Evolutionary conservation across 495 filamentous ascomycete genomes (phyloP).

Genomic region (Pseudotulostoma volvatum): DNA sequence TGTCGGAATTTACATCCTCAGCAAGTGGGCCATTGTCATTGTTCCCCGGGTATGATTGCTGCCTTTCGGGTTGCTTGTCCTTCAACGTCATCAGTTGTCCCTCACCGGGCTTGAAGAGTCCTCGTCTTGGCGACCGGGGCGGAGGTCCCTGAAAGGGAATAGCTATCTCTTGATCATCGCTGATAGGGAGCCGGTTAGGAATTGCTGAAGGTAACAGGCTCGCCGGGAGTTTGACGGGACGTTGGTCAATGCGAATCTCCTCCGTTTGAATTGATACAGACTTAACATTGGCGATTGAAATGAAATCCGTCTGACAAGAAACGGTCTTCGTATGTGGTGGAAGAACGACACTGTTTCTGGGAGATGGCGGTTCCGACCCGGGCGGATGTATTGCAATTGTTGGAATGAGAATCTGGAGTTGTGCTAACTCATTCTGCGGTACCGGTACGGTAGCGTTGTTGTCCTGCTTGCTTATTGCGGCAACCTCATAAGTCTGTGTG

Average conservation of each 20-base stretch:
- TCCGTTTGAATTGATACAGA: conserved; percentile 70
- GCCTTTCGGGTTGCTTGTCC: conserved; percentile 22
- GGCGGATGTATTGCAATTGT: conserved; percentile 53
- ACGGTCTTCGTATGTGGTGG: conserved; percentile 49
- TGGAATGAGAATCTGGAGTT: conserved; percentile 30
- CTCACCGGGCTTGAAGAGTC: conserved; percentile 9
- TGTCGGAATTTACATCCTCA: conserved; percentile 33
- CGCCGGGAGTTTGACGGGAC: conserved; percentile 54
- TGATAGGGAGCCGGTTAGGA: conserved; percentile 13
- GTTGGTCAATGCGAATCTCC: conserved; percentile 61
- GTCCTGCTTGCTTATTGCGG: conserved; percentile 4
- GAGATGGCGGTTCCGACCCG: conserved; percentile 46
- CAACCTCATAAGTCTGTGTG: conserved; percentile 49
- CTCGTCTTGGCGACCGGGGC: conserved; percentile 17
- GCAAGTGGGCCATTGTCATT: conserved; percentile 68
- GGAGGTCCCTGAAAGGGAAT: conserved; percentile 20
- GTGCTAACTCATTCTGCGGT: conserved; percentile 7
- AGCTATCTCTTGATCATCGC: conserved; percentile 7
- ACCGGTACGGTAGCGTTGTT: conserved; percentile 7
- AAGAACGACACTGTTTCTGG: conserved; percentile 39
- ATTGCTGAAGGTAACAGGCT: conserved; percentile 60
- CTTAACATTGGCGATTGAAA: conserved; percentile 17
- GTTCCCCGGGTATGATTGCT: conserved; percentile 52
- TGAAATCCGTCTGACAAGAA: conserved; percentile 34
- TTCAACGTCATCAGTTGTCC: conserved; percentile 7